phyloP scores from a whole-genome alignment of 2,329 filamentous ascomycete genomes.

The Aspergillus quadricinctus region DNA sequence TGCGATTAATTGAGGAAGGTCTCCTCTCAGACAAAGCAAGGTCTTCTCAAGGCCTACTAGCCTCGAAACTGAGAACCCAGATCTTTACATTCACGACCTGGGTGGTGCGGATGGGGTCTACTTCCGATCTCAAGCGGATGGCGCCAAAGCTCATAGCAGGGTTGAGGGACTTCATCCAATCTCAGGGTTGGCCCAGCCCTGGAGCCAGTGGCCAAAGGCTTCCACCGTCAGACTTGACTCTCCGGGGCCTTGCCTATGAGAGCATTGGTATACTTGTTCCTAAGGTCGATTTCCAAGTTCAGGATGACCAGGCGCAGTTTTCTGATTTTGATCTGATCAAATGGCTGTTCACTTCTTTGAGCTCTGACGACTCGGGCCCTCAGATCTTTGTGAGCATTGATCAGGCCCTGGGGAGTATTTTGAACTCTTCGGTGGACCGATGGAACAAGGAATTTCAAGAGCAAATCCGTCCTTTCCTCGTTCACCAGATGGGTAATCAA shows the following conservation, averaged over 20 bases:
- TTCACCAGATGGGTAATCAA: slow-evolving; percentile 61
- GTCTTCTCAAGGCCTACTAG: slow-evolving; percentile 62
- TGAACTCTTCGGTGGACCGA: slow-evolving; percentile 53
- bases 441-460: slow-evolving; percentile 40
- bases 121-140: slow-evolving; percentile 58
- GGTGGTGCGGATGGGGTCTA: slow-evolving; percentile 69
- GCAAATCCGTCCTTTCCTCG: slow-evolving; percentile 54
- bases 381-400: slow-evolving; percentile 82
- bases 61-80: slow-evolving; percentile 72
- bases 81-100: slow-evolving; percentile 85
- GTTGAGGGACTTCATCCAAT: slow-evolving; percentile 68
- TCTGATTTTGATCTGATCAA: slow-evolving; percentile 53
- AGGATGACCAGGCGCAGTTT: slow-evolving; percentile 31
- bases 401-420: slow-evolving; percentile 74
- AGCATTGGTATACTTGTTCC: slow-evolving; percentile 75
- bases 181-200: slow-evolving; percentile 76
- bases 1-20: slow-evolving; percentile 64
- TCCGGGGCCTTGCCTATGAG: slow-evolving; percentile 82
- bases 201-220: slow-evolving; percentile 49
- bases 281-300: slow-evolving; percentile 37
- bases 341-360: slow-evolving; percentile 81
- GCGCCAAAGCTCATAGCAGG: slow-evolving; percentile 64
- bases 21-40: slow-evolving; percentile 46
- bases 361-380: slow-evolving; percentile 70
- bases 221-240: slow-evolving; percentile 56